phyloP scores from a whole-genome alignment of 1,139 yeast genomes.

The Scheffersomyces titani region DNA sequence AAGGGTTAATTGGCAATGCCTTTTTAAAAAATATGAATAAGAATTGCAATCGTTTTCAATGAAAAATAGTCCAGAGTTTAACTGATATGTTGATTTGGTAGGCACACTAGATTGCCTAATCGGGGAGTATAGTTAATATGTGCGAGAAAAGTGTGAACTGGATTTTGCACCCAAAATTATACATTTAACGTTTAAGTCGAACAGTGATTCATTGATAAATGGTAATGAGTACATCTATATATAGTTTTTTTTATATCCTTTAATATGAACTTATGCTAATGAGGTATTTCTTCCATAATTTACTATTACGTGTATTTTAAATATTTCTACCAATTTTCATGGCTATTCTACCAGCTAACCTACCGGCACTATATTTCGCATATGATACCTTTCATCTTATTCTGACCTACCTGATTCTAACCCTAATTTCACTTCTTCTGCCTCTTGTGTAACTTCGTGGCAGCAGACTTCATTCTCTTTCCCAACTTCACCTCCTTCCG shows the following conservation, averaged over 20 bases:
- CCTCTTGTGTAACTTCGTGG: slow-evolving; percentile 46
- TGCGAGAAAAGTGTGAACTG: background rate
- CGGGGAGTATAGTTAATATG: no score
- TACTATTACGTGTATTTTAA: background rate
- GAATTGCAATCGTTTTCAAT: background rate
- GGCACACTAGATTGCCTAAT: background rate
- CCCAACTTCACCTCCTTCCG: slow-evolving; percentile 52
- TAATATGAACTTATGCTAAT: no score
- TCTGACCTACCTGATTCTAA: background rate
- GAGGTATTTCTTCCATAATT: background rate
- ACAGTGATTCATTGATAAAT: background rate
- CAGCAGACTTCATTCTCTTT: slow-evolving; percentile 61
- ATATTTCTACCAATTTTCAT: no score
- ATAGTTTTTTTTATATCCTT: background rate
- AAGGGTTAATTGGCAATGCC: background rate
- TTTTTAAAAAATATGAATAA: background rate
- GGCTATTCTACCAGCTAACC: background rate
- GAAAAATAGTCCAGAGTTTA: background rate
- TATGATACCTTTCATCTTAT: background rate
- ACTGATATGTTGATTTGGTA: background rate
- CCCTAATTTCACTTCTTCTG: slow-evolving; percentile 5
- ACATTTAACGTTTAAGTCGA: background rate
- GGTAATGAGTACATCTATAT: background rate
- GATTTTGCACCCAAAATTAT: background rate
- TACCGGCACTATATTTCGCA: background rate